These are phyloP conservation scores for Phytophthora sojae DNA, from an alignment of 352 stramenopile genomes.

Conservation along the genomic window DNA sequence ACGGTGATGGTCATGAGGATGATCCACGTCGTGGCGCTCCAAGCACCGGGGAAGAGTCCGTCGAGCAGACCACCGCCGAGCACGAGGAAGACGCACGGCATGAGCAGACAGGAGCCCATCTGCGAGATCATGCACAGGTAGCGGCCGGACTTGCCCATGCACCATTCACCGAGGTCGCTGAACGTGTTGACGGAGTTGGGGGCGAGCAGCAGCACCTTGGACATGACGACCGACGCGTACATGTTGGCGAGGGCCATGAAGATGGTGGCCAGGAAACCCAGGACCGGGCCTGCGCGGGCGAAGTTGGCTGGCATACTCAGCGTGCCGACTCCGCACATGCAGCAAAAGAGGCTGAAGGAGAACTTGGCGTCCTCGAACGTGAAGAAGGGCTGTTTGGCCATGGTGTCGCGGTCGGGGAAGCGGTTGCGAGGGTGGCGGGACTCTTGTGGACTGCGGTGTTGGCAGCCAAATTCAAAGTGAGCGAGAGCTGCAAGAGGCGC, in stretches of 20 bases:
- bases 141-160: conserved; percentile 51
- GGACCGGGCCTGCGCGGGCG: conserved; percentile 52
- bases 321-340: conserved; percentile 72
- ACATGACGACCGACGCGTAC: conserved; percentile 63
- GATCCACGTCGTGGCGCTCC: conserved; percentile 63
- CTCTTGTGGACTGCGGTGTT: conserved; percentile 17
- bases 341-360: conserved; percentile 70
- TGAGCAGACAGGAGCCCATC: conserved; percentile 62
- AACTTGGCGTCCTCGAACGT: conserved; percentile 69
- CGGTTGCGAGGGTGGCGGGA: conserved; percentile 10
- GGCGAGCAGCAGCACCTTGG: conserved; percentile 64
- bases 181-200: conserved; percentile 67
- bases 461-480: conserved; percentile 41
- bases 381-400: conserved; percentile 48
- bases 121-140: conserved; percentile 62
- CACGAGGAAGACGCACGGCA: conserved; percentile 72
- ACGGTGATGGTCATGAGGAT: conserved; percentile 66
- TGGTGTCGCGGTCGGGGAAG: conserved; percentile 17
- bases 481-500: conserved; percentile 4
- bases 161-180: conserved; percentile 58
- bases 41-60: conserved; percentile 58
- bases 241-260: conserved; percentile 78
- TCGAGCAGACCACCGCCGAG: conserved; percentile 65
- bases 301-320: conserved; percentile 79
- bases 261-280: conserved; percentile 46